Evolutionary conservation across 495 filamentous ascomycete genomes (phyloP).

Genomic region (Penicillium nucicola): DNA sequence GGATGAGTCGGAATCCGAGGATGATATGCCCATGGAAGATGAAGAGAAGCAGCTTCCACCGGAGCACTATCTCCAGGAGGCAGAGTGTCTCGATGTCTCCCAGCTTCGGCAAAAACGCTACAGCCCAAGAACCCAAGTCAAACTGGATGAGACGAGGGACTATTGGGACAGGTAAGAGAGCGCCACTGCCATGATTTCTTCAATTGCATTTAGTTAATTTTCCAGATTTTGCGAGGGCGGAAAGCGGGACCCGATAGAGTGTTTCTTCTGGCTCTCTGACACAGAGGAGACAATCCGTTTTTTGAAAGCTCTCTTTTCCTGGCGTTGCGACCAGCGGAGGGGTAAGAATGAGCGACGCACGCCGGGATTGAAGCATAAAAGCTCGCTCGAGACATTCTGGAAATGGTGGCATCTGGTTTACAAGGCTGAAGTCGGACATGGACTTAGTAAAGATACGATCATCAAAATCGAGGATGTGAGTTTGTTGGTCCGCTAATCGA

Average conservation of each 20-base stretch:
- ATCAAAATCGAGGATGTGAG: constrained; percentile 23
- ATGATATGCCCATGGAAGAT: constrained; percentile 23
- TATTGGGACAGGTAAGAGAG: constrained; percentile 25
- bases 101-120: constrained; percentile 29
- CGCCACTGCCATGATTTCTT: neutral
- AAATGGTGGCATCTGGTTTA: constrained; percentile 35
- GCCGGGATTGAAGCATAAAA: constrained; percentile 28
- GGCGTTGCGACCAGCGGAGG: constrained; percentile 18
- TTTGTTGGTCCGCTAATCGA: neutral
- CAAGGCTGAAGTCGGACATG: constrained; percentile 17
- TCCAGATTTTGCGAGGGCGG: constrained; percentile 18
- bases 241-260: constrained; percentile 18
- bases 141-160: constrained; percentile 19
- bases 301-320: constrained; percentile 30
- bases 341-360: constrained; percentile 32
- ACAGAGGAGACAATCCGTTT: constrained; percentile 28
- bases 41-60: constrained; percentile 23
- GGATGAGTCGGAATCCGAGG: constrained; percentile 16
- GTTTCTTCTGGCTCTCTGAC: constrained; percentile 23
- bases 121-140: constrained; percentile 21
- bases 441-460: constrained; percentile 22
- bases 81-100: constrained; percentile 25
- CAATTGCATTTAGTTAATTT: constrained; percentile 10
- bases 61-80: constrained; percentile 23
- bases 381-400: constrained; percentile 34